Evolutionary conservation across 345 rosid genomes (phyloP).

Genomic region (Lumnitzera littorea): DNA sequence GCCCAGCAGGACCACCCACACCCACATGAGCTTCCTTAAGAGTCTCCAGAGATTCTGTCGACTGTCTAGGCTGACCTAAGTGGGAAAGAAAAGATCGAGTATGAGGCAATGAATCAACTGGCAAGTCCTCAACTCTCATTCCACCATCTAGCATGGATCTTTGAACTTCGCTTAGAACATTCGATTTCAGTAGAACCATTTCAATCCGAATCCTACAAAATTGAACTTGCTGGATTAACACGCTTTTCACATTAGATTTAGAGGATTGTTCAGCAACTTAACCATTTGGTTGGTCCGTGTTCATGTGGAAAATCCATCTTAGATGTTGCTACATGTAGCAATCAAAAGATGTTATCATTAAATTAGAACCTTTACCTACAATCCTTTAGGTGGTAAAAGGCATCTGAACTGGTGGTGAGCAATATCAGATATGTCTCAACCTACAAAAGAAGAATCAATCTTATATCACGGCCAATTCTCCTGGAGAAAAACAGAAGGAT

Average conservation of each 20-base stretch:
- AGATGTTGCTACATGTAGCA: conserved; percentile 2
- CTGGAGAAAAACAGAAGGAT: background rate
- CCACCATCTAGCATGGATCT: conserved; percentile 92
- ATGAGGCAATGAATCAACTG: conserved; percentile 48
- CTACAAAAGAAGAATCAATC: conserved; percentile 36
- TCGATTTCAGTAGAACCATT: conserved; percentile 73
- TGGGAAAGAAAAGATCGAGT: conserved; percentile 35
- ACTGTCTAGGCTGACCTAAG: conserved; percentile 33
- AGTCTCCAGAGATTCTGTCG: conserved; percentile 43
- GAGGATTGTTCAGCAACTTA: background rate
- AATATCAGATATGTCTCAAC: conserved; percentile 82
- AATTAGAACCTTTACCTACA: conserved; percentile 53
- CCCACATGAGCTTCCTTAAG: conserved; percentile 47
- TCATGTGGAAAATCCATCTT: conserved; percentile 5
- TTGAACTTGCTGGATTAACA: background rate
- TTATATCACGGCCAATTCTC: conserved; percentile 10
- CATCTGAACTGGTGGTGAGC: conserved; percentile 93
- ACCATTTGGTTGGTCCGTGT: background rate
- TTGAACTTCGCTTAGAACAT: conserved; percentile 79
- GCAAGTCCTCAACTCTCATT: conserved; percentile 85
- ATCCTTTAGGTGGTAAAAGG: conserved; percentile 95
- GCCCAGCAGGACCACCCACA: conserved; percentile 89
- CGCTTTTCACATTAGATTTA: background rate
- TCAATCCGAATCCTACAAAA: conserved; percentile 68
- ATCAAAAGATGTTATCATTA: background rate